Evolutionary conservation across 176 grass and related monocot genomes (phyloP).

Genomic region (Cocos nucifera): DNA sequence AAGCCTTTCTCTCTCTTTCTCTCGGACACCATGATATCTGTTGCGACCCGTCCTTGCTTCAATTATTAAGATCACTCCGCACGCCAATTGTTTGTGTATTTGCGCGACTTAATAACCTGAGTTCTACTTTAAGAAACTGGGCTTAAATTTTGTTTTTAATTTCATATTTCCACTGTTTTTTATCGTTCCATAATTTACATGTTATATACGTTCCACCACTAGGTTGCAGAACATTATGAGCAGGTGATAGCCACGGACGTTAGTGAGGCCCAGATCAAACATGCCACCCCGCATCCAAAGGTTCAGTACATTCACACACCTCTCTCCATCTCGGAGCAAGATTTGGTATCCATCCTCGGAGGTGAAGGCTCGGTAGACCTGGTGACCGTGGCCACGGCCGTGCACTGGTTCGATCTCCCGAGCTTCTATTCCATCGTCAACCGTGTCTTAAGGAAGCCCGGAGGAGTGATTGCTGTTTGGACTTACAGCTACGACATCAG

Average conservation of each 20-base stretch:
- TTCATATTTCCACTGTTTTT: too few species aligned
- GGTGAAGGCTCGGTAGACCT: slow-evolving; percentile 31
- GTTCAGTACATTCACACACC: slow-evolving; percentile 35
- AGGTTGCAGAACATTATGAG: slow-evolving; percentile 38
- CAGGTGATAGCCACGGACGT: slow-evolving; percentile 26
- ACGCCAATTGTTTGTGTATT: too few species aligned
- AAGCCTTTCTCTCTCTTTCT: slow-evolving; percentile 10
- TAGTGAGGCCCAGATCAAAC: slow-evolving; percentile 22
- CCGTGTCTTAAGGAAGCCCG: slow-evolving; percentile 26
- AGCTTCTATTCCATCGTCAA: slow-evolving; percentile 23
- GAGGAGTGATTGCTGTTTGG: slow-evolving; percentile 34
- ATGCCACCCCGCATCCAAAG: slow-evolving; percentile 20
- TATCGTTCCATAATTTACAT: not conserved
- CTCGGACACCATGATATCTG: not conserved
- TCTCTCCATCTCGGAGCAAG: not conserved
- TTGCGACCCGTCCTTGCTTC: too few species aligned
- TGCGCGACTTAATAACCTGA: too few species aligned
- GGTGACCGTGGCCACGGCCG: slow-evolving; percentile 24
- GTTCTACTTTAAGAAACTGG: too few species aligned
- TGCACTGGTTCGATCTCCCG: slow-evolving; percentile 42
- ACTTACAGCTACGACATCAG: slow-evolving; percentile 21
- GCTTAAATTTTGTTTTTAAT: too few species aligned
- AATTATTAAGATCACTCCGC: too few species aligned
- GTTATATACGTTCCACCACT: not conserved
- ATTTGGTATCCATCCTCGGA: slow-evolving; percentile 15